A percentile compares a stretch with the other conserved stretches of the same genome.
These are phyloP conservation scores for Trichoderma sp. DNA, from an alignment of 2,329 filamentous ascomycete species.

Conservation along the genomic window DNA sequence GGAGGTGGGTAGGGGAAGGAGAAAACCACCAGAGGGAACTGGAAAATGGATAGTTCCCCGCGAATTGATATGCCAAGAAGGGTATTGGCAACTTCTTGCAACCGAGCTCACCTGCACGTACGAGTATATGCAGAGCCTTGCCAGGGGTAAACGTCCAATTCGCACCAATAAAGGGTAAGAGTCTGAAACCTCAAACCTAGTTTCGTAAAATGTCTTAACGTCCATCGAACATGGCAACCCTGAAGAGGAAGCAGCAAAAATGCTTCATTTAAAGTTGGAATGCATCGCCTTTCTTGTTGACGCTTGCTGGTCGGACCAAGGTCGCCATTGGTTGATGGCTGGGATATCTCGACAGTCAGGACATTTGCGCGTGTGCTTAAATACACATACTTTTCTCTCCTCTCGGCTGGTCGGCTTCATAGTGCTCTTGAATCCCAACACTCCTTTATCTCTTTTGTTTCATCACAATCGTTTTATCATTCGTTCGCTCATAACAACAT, in stretches of 20 bases:
- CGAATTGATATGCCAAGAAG: not conserved
- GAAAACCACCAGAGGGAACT: not conserved
- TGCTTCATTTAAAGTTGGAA: constrained; percentile 17
- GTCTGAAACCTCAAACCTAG: not conserved
- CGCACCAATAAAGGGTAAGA: constrained; percentile 1
- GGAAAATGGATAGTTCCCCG: too few species aligned
- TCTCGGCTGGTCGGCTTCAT: not conserved
- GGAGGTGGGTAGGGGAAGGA: not conserved
- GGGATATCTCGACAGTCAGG: not conserved
- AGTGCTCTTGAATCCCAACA: not conserved
- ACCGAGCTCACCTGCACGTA: not conserved
- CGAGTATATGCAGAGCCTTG: not conserved
- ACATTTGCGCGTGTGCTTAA: constrained; percentile 1
- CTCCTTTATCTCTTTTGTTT: not conserved
- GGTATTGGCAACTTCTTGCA: not conserved
- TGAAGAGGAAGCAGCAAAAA: constrained; percentile 10
- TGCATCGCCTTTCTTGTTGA: constrained; percentile 3
- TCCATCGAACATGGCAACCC: not conserved
- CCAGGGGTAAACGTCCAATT: not conserved
- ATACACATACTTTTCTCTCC: constrained; percentile 2
- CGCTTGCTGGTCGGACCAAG: not conserved
- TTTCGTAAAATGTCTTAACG: constrained; percentile 2
- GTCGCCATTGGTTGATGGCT: not conserved
- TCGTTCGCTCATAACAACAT: not conserved
- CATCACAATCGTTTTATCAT: not conserved